Conservation (phyloP, 352 stramenopile species). For the Phytophthora fragariaefolia region DNA sequence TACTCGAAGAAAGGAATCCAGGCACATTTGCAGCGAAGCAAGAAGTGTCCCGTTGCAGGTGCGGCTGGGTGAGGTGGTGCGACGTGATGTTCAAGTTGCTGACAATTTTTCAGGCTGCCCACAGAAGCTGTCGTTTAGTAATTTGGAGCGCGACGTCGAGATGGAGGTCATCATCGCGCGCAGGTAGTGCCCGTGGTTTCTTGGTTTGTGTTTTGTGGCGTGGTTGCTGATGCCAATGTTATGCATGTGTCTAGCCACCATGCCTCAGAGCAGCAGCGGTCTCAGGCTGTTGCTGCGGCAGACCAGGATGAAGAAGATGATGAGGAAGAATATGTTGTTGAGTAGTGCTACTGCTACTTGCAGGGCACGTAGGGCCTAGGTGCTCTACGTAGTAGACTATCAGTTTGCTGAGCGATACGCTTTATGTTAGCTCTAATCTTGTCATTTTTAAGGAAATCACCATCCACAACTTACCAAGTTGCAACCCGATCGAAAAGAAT, state of each 20-base stretch:
- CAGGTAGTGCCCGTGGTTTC: slow-evolving; percentile 35
- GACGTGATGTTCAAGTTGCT: not conserved
- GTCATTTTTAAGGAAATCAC: too few species aligned
- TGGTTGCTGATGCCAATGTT: slow-evolving; percentile 1
- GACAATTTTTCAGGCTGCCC: slow-evolving; percentile 59
- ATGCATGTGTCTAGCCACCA: slow-evolving; percentile 37
- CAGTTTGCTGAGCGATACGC: not conserved
- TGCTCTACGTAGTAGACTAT: not conserved
- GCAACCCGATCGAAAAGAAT: too few species aligned
- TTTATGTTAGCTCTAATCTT: too few species aligned
- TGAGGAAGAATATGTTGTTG: slow-evolving; percentile 79
- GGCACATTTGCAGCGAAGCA: slow-evolving; percentile 72
- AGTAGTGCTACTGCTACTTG: slow-evolving; percentile 41
- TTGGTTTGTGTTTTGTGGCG: not conserved
- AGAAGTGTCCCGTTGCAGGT: slow-evolving; percentile 84
- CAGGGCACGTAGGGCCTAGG: not conserved
- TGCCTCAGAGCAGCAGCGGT: slow-evolving; percentile 46
- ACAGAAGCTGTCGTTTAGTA: slow-evolving; percentile 58
- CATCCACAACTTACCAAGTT: too few species aligned
- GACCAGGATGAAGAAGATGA: slow-evolving; percentile 60
- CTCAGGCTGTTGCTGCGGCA: slow-evolving; percentile 31
- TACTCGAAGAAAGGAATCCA: slow-evolving; percentile 85
- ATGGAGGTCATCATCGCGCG: slow-evolving; percentile 86
- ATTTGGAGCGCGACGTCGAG: slow-evolving; percentile 84
- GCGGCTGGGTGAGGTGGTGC: slow-evolving; percentile 1